Conservation (phyloP, 345 rosid species). For the Draba incana region DNA sequence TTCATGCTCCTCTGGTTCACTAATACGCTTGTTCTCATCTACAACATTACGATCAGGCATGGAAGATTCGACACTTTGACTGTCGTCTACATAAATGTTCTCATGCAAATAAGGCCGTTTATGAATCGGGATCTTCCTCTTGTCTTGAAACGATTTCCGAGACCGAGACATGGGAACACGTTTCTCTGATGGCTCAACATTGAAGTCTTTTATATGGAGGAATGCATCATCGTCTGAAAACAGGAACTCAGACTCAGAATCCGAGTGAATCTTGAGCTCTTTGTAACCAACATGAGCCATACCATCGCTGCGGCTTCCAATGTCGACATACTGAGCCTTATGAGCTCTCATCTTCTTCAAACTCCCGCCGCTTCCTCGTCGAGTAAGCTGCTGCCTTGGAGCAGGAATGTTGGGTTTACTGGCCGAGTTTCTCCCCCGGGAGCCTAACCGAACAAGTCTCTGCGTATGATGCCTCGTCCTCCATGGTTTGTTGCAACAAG, state of each 20-base stretch:
- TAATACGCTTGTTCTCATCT: slow-evolving; percentile 37
- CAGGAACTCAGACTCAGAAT: slow-evolving; percentile 56
- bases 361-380: slow-evolving; percentile 38
- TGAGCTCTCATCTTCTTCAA: slow-evolving; percentile 49
- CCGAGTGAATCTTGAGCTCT: slow-evolving; percentile 58
- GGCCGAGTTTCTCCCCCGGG: slow-evolving; percentile 32
- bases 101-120: slow-evolving; percentile 30
- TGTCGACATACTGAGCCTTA: slow-evolving; percentile 26
- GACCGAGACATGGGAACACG: slow-evolving; percentile 34
- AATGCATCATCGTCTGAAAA: slow-evolving; percentile 57
- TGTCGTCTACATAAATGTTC: slow-evolving; percentile 35
- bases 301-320: slow-evolving; percentile 46
- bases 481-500: slow-evolving; percentile 69
- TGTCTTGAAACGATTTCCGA: slow-evolving; percentile 24
- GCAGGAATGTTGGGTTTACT: slow-evolving; percentile 45
- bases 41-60: slow-evolving; percentile 43
- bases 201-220: slow-evolving; percentile 31
- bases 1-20: slow-evolving; percentile 29
- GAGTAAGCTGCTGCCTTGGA: slow-evolving; percentile 37
- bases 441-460: slow-evolving; percentile 43
- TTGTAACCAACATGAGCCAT: slow-evolving; percentile 56
- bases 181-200: slow-evolving; percentile 38
- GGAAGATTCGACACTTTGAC: slow-evolving; percentile 25
- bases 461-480: slow-evolving; percentile 47
- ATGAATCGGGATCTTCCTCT: slow-evolving; percentile 28